Evolutionary conservation across 768 basidiomycete species (phyloP), one percentile per base, ranked within the genome.

Genomic region (Lentinula sp.): DNA sequence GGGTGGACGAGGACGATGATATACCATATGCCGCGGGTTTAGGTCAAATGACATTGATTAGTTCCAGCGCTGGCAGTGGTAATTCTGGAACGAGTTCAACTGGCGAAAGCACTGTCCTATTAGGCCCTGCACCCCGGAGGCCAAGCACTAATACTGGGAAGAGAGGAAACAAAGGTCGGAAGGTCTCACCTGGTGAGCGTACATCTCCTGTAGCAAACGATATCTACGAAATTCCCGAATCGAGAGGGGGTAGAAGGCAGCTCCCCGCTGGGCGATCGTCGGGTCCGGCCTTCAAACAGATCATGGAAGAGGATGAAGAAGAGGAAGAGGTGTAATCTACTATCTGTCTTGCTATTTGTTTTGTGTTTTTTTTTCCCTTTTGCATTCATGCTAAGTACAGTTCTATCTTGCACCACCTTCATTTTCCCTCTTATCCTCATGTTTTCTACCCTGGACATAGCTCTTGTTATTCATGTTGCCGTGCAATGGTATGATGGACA

Each of bases 1-100:
- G 91, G 91, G 87, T 91, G 13, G 92, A 93, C 66, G 89, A 92
- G 66, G 91, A 94, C 45, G 91, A 93, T 6, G 89, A 92, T 65
- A 72, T 85, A 7, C 80, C 80, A 28, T 93, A 91, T 73, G 87
- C 84, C 13, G 91, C 90, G 51, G 91, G 91, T 5, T 71, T 94
- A 34, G 91, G 91, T 0, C 91, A 94, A 71, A 73, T 80, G 73
- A 65, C 71, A 31, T 66, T 73, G 43, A 71, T 72, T 63, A 69
- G 71, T 9, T 64, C 69, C 45, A 67, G 69, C 16, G 66, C 70
- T 21, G 35, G 57, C 43, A 23, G 40, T 57, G n/a, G 8, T 37
- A 9, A 16, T 18, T 37, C 28, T 57, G 55, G 55, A 9, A 28
- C 39, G 16, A 16, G 3, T 9, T 28, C 18, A 11, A 31, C 2